Evolutionary conservation across 768 basidiomycete genomes (phyloP), one percentile per base, ranked within the genome.

Genomic region (Rhizopogon vulgaris): DNA sequence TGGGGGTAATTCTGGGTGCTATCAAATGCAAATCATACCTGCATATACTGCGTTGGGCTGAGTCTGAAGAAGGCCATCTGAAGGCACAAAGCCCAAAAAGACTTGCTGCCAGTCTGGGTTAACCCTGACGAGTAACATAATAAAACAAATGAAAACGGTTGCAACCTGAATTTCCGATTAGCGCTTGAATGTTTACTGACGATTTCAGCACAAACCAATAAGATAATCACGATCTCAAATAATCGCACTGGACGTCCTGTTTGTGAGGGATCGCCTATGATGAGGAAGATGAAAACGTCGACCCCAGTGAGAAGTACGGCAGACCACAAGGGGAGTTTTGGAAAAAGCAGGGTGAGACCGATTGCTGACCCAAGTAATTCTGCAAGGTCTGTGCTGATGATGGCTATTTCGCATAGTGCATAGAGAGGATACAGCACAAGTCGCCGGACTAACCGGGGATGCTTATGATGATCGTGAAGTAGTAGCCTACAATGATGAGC

Each of bases 321-420:
- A 1, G 65, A 74, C 71, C 72, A 80, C 9, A 79, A 62, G 5
- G 79, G 78, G 10, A 80, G 63, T 15, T 53, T 57, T 1, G 79
- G 79, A 49, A 79, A 73, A 38, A 80, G 65, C 59, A 85, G 63
- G 53, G 73, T 73, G 51, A 85, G 65, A 3, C 77, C 82, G 32
- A 83, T 82, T 10, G 83, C 83, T 17, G 74, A 77, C 0, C 83
- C 82, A 1, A 85, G 67, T 5, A 85, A 69, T 56, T 85, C 83
- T 11, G 82, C 80, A 22, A 83, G 63, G 63, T 82, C 81, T 14
- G 80, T 82, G 32, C 72, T 73, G 52, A 80, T 73, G 56, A 82
- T 79, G 18, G 78, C 80, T 14, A 78, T 60, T 61, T 82, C 80
- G 28, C 71, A 59, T 30, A 73, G 57, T 15, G 56, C 59, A 58